Percentiles rank a stretch among this genome's conserved stretches.
These are phyloP conservation scores for Pharnaceum exiguum DNA, from an alignment of 148 eudicot species.

Conservation along the genomic window DNA sequence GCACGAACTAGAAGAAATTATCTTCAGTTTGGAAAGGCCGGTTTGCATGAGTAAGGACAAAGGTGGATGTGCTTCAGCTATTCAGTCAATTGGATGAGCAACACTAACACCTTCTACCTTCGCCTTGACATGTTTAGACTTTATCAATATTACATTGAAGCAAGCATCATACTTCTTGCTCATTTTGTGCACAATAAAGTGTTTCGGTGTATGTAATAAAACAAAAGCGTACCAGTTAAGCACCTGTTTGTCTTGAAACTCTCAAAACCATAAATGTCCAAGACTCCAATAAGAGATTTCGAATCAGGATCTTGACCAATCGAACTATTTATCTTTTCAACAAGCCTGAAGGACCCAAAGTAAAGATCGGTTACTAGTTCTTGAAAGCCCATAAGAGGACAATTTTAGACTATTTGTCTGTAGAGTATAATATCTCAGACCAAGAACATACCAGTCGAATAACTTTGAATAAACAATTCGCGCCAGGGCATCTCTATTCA, in stretches of 20 bases:
- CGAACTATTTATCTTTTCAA: conserved; percentile 90
- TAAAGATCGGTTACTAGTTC: conserved; percentile 1
- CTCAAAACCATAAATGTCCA: conserved; percentile 97
- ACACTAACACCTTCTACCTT: neutral
- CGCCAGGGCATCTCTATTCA: conserved; percentile 93
- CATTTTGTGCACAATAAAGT: conserved; percentile 23
- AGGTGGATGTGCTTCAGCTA: neutral
- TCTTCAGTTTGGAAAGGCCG: too few species aligned
- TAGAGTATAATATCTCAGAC: neutral
- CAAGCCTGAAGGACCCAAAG: conserved; percentile 57
- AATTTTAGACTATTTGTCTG: neutral
- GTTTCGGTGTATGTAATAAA: conserved; percentile 34
- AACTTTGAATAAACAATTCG: conserved; percentile 77
- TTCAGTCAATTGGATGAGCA: neutral
- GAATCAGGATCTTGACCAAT: conserved; percentile 95
- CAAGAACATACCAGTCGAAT: conserved; percentile 75
- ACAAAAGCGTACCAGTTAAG: conserved; percentile 99
- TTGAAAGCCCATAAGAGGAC: neutral
- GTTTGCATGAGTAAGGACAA: conserved; percentile 3
- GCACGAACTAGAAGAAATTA: too few species aligned
- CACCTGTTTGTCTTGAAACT: conserved; percentile 99
- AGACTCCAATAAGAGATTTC: conserved; percentile 74
- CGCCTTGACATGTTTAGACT: neutral
- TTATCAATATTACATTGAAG: neutral
- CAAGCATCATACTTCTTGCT: conserved; percentile 3